Conservation (phyloP, 257 asterid species). For the Cruciata laevipes region DNA sequence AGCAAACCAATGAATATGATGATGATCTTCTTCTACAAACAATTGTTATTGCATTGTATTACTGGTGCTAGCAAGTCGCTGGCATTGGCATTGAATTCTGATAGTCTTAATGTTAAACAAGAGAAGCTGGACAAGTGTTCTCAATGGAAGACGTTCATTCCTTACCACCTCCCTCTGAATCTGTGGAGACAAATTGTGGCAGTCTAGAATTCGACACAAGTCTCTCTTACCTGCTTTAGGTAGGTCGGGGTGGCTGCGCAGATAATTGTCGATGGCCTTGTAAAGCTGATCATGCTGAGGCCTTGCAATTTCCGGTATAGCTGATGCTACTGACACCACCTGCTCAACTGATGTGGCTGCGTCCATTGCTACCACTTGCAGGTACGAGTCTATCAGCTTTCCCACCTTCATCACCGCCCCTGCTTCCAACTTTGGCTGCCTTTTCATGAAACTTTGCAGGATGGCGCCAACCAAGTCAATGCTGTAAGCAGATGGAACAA, state of each 20-base stretch:
- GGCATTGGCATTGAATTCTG: not conserved
- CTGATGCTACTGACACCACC: conserved; percentile 48
- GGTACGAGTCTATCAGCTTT: conserved; percentile 54
- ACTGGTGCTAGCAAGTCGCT: not conserved
- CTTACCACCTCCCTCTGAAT: conserved; percentile 54
- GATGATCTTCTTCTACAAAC: not conserved
- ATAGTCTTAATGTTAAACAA: conserved; percentile 46
- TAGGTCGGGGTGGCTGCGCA: conserved; percentile 66
- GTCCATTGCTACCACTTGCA: conserved; percentile 52
- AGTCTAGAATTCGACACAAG: conserved; percentile 55
- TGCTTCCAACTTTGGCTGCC: conserved; percentile 25
- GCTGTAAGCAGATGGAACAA: conserved; percentile 29
- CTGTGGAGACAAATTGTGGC: conserved; percentile 57
- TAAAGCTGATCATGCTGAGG: conserved; percentile 59
- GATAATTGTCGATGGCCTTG: conserved; percentile 51
- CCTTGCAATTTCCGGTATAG: conserved; percentile 59
- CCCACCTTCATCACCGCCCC: conserved; percentile 28
- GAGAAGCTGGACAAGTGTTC: conserved; percentile 69
- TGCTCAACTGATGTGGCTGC: conserved; percentile 34
- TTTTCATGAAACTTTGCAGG: conserved; percentile 52
- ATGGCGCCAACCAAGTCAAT: conserved; percentile 45
- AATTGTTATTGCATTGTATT: not conserved
- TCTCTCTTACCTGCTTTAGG: conserved; percentile 55
- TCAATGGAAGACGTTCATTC: conserved; percentile 61
- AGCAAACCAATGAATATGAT: not conserved